These are phyloP conservation scores for Tetraselmis striata DNA, from an alignment of 139 green algal genomes.

Conservation along the genomic window DNA sequence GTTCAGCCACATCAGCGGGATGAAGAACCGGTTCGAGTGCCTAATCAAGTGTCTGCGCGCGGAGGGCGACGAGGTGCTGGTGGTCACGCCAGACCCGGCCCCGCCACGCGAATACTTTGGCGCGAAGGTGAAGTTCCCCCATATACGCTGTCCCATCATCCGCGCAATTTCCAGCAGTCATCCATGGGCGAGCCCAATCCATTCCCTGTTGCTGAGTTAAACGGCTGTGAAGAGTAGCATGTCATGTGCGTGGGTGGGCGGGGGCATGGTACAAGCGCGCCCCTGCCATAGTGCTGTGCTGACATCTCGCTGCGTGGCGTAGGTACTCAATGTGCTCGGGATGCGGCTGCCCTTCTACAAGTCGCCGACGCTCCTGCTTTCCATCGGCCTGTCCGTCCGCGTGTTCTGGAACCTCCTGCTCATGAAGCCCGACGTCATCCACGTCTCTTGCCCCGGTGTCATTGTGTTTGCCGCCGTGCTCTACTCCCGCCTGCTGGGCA, in stretches of 20 bases:
- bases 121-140: slow-evolving; percentile 51
- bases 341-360: slow-evolving; percentile 69
- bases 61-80: slow-evolving; percentile 76
- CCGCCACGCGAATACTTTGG: slow-evolving; percentile 68
- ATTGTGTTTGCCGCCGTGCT: slow-evolving; percentile 81
- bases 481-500: slow-evolving; percentile 80
- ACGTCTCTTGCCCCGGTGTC: slow-evolving; percentile 71
- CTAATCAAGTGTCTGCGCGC: slow-evolving; percentile 75
- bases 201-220: not conserved
- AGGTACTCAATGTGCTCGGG: slow-evolving; percentile 56
- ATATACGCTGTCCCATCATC: not conserved
- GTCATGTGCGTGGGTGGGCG: too few relatives aligned
- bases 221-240: too few relatives aligned
- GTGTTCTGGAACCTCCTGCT: slow-evolving; percentile 46
- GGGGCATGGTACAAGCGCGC: too few relatives aligned
- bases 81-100: slow-evolving; percentile 62
- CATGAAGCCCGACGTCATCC: slow-evolving; percentile 65
- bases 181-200: not conserved
- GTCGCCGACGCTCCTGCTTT: slow-evolving; percentile 65
- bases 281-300: too few relatives aligned
- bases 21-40: slow-evolving; percentile 87
- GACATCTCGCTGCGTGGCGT: slow-evolving; percentile 4
- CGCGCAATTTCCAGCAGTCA: not conserved
- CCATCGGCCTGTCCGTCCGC: slow-evolving; percentile 49
- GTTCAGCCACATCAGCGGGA: slow-evolving; percentile 72